Percentiles rank a stretch among this genome's conserved stretches.
Evolutionary conservation across 202 grass and related monocot species (phyloP).

Genomic region (Brachypodium distachyon): DNA sequence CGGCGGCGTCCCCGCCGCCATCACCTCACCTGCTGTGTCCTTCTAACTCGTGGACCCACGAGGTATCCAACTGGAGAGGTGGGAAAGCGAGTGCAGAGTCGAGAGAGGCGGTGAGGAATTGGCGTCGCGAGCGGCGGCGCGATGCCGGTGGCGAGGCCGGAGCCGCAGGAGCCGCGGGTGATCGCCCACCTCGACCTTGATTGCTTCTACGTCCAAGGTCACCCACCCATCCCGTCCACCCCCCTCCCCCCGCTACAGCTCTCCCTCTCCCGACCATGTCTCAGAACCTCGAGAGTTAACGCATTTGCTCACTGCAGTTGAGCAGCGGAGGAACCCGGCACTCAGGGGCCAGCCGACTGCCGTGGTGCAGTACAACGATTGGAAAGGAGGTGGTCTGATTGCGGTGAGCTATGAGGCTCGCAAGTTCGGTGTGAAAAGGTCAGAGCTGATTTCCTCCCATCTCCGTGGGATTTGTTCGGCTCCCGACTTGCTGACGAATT

Average conservation of each 20-base stretch:
- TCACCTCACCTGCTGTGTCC: no score
- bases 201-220: constrained; percentile 98
- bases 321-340: constrained; percentile 69
- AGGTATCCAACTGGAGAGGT: neutral
- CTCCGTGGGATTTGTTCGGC: neutral
- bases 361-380: constrained; percentile 92
- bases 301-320: constrained; percentile 33
- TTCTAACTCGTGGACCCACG: no score
- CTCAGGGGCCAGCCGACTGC: constrained; percentile 83
- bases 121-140: neutral
- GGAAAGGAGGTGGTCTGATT: constrained; percentile 87
- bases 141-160: constrained; percentile 78
- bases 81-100: neutral
- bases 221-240: neutral
- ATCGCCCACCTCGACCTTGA: constrained; percentile 94
- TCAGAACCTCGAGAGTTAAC: neutral
- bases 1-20: no score
- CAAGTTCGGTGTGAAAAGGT: constrained; percentile 85
- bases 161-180: constrained; percentile 70
- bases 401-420: constrained; percentile 95
- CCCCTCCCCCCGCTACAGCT: neutral
- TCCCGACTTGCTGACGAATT: neutral
- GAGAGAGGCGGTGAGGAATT: neutral
- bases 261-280: neutral
- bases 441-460: neutral